Evolutionary conservation across 140 eudicot genomes (phyloP).

Genomic region (Anethum foeniculum): DNA sequence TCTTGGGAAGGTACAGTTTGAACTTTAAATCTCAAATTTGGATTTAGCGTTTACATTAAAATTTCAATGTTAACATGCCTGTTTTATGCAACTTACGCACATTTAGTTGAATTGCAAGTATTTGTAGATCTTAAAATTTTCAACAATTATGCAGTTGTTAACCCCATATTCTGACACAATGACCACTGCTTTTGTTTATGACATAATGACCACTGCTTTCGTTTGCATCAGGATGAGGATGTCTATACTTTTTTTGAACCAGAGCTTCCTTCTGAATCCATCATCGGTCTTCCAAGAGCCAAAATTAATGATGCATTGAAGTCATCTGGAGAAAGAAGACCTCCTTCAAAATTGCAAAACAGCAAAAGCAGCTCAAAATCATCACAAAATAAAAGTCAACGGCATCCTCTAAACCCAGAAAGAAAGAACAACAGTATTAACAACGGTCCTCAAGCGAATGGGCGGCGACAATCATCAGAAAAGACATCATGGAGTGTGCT

Average conservation of each 20-base stretch:
- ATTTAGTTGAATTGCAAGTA: background rate
- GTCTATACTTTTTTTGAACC: slow-evolving; percentile 86
- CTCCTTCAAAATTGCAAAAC: slow-evolving; percentile 31
- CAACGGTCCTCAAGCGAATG: background rate
- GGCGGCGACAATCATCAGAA: slow-evolving; percentile 40
- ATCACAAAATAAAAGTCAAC: slow-evolving; percentile 36
- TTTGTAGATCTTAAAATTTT: background rate
- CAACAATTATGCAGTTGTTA: slow-evolving; percentile 13
- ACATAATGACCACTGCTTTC: background rate
- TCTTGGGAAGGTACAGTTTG: slow-evolving; percentile 48
- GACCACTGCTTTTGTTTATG: background rate
- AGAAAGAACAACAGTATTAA: slow-evolving; percentile 19
- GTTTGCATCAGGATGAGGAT: slow-evolving; percentile 66
- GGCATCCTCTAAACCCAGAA: slow-evolving; percentile 30
- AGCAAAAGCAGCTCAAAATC: slow-evolving; percentile 44
- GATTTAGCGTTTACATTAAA: background rate
- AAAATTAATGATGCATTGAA: slow-evolving; percentile 41
- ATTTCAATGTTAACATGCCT: background rate
- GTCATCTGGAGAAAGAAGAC: slow-evolving; percentile 31
- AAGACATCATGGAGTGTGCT: slow-evolving; percentile 72
- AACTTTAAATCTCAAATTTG: background rate
- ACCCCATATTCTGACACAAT: background rate
- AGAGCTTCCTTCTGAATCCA: slow-evolving; percentile 55
- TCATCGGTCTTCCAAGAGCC: slow-evolving; percentile 38
- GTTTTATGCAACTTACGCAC: background rate